Evolutionary conservation across 2,329 filamentous ascomycete species (phyloP).

Genomic region (Pseudofabraea citricarpa): DNA sequence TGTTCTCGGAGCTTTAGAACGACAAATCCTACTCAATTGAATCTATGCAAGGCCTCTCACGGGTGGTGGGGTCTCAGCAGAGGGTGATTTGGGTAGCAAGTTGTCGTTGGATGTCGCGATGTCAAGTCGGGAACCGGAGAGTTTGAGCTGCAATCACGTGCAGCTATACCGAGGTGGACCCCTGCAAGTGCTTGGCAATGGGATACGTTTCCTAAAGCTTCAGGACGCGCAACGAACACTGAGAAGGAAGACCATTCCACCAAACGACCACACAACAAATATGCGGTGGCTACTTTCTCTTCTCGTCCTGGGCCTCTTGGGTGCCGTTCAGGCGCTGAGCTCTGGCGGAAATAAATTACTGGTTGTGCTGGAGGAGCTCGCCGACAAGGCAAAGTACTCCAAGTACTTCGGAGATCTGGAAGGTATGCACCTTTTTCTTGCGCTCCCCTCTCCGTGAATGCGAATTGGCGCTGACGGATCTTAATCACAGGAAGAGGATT

Average conservation of each 20-base stretch:
- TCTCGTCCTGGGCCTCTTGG: slow-evolving; percentile 60
- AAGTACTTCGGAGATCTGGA: slow-evolving; percentile 72
- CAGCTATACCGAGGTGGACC: too few relatives aligned
- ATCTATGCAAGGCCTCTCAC: slow-evolving; percentile 8
- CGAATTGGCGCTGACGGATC: slow-evolving; percentile 9
- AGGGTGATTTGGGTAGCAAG: slow-evolving; percentile 3
- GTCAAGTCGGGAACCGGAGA: slow-evolving; percentile 1
- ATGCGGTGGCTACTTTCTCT: slow-evolving; percentile 76
- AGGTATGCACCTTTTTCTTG: slow-evolving; percentile 51
- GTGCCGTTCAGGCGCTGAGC: slow-evolving; percentile 71
- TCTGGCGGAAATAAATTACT: slow-evolving; percentile 74
- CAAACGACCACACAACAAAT: slow-evolving; percentile 29
- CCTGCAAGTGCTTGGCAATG: slow-evolving; percentile 24
- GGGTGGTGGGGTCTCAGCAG: slow-evolving; percentile 6
- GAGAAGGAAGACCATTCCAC: slow-evolving; percentile 11
- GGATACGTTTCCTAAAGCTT: slow-evolving; percentile 31
- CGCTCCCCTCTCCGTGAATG: too few relatives aligned
- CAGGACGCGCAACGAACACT: slow-evolving; percentile 14
- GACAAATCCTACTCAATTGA: slow-evolving; percentile 28
- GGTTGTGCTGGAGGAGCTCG: slow-evolving; percentile 77
- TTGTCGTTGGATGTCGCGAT: too few relatives aligned
- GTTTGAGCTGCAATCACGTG: slow-evolving; percentile 5
- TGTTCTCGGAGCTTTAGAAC: background rate
- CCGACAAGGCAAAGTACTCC: slow-evolving; percentile 77
- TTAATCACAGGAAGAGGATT: slow-evolving; percentile 68